A percentile compares a stretch with the other conserved stretches of the same genome.
Conservation (phyloP, 176 grass and related monocot genomes). For the Triticum dicoccoides region DNA sequence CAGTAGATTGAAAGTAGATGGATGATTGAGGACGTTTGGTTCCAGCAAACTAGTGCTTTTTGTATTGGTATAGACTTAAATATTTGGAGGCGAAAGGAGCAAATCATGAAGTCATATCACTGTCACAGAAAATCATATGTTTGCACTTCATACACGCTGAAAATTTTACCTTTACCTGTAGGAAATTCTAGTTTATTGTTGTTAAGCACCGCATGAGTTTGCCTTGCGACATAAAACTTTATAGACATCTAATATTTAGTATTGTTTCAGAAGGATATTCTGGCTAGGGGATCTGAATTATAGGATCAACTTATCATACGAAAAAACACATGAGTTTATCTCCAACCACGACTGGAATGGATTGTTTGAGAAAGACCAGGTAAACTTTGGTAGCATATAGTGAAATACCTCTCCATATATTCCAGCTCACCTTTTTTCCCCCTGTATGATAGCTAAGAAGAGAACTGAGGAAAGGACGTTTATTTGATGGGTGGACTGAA, state of each 20-base stretch:
- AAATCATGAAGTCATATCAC: not conserved
- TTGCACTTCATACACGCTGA: not conserved
- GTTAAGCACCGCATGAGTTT: not conserved
- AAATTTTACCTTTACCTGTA: not conserved
- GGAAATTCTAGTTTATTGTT: not conserved
- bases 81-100: not conserved
- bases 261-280: constrained; percentile 81
- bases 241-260: not conserved
- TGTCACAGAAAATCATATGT: not conserved
- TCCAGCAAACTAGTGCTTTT: not conserved
- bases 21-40: not conserved
- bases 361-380: constrained; percentile 88
- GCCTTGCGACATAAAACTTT: not conserved
- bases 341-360: constrained; percentile 60
- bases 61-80: not conserved
- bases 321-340: constrained; percentile 72
- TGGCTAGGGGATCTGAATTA: constrained; percentile 99
- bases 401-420: too few species aligned
- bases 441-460: constrained; percentile 51
- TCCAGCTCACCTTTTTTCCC: not conserved
- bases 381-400: constrained; percentile 14
- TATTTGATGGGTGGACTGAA: constrained; percentile 89
- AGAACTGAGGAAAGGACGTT: constrained; percentile 59
- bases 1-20: not conserved
- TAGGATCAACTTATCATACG: constrained; percentile 78